phyloP scores from a whole-genome alignment of 2,329 filamentous ascomycete species.

The Aschersonia sp. region DNA sequence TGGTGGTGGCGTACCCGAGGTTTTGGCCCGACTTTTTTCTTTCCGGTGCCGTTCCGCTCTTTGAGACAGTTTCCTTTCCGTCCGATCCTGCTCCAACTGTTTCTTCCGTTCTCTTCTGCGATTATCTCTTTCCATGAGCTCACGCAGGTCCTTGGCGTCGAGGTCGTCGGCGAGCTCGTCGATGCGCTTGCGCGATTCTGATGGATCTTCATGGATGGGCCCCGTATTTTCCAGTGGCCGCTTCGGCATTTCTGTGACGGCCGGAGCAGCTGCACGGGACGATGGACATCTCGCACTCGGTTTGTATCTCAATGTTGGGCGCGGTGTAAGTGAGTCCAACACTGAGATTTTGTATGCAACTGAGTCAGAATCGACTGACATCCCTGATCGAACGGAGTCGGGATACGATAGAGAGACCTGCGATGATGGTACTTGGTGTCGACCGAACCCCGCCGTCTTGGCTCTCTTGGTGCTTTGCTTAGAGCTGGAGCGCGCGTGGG shows the following conservation, averaged over 20 bases:
- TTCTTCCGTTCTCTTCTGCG: conserved; percentile 65
- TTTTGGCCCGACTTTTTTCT: conserved; percentile 39
- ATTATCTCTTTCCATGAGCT: conserved; percentile 80
- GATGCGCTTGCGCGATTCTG: conserved; percentile 47
- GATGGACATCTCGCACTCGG: conserved; percentile 45
- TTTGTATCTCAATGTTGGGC: conserved; percentile 67
- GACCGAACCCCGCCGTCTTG: conserved; percentile 34
- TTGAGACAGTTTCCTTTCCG: conserved; percentile 49
- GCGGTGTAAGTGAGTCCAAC: conserved; percentile 68
- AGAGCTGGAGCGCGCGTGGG: conserved; percentile 44
- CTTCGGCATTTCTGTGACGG: conserved; percentile 33
- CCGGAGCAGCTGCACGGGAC: conserved; percentile 27
- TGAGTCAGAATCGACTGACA: conserved; percentile 61
- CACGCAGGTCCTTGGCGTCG: conserved; percentile 68
- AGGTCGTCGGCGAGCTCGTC: conserved; percentile 71
- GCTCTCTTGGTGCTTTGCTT: conserved; percentile 52
- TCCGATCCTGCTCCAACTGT: conserved; percentile 49
- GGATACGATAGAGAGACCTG: conserved; percentile 62
- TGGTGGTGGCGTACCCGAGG: conserved; percentile 34
- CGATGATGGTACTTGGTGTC: conserved; percentile 48
- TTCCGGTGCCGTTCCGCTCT: conserved; percentile 52
- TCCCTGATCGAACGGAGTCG: conserved; percentile 60
- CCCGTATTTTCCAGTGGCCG: conserved; percentile 34
- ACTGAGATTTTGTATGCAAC: conserved; percentile 64
- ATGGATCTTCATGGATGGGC: conserved; percentile 44